Base-by-base conservation (phyloP, 2,329 filamentous ascomycete genomes). In the Cadophora malorum region DNA sequence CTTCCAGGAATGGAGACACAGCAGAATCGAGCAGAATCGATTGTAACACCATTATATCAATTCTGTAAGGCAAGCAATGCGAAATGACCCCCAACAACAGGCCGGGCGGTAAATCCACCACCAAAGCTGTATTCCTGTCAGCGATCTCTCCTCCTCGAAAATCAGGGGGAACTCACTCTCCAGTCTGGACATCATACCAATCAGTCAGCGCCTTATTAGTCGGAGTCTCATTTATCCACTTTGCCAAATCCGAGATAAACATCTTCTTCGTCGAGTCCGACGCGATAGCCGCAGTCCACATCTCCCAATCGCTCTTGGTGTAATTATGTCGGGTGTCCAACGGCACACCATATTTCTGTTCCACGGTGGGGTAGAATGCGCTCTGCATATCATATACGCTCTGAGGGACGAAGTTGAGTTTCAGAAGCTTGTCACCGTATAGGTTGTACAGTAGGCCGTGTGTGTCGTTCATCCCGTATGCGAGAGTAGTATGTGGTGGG, bases 251-350 rank as follows among this genome's bases (percentile, higher is more conserved):
- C 60, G 87, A 82, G 63, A 95, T 83, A 73, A 97, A 91, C 77
- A 89, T 83, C 12, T 83, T 79, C 65, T 88, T 84, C 1, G 91
- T 91, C 35, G 83, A 79, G 64, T 83, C 78, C 52, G 84, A 84
- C 0, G 91, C 86, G 12, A 94, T 89, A 10, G 93, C 90, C n/a
- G 93, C 93, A 5, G 88, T 87, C 70, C 70, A 71, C 66, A 96
- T 88, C 77, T 94, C 89, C 93, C 93, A 97, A 81, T 97, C 93
- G 0, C 88, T 88, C 81, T 97, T 97, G 70, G 92, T 91, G 81
- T 93, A 95, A 0, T 90, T 82, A 80, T 96, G 92, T 60, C 93
- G 88, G 56, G 87, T 90, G 81, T 97, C 93, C 10, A 97, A 88
- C 0, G 93, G 90, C 0, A 96, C 84, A n/a, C 92, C 93, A 79